phyloP scores from a whole-genome alignment of 331 rosid species.

The Cydonia oblonga region DNA sequence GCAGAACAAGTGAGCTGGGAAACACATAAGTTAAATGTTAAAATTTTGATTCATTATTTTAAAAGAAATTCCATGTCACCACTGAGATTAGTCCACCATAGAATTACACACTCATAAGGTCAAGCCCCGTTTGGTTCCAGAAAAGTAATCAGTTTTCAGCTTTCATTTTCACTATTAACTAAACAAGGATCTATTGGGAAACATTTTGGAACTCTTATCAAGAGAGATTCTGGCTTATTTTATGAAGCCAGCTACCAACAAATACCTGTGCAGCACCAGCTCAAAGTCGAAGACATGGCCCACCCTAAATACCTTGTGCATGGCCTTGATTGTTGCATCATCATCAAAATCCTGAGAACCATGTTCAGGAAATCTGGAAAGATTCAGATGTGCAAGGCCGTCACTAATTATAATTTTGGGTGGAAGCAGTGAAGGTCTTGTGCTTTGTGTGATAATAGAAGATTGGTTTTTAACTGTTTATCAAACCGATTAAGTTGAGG shows the following conservation, averaged over 20 bases:
- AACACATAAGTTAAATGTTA: not conserved
- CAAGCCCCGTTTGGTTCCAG: not conserved
- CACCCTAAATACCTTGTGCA: not conserved
- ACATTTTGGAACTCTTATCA: not conserved
- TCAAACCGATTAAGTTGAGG: not conserved
- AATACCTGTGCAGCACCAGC: not conserved
- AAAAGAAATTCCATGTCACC: not conserved
- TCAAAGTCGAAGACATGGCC: not conserved
- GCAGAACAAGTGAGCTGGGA: not conserved
- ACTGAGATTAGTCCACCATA: not conserved
- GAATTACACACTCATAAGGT: not conserved
- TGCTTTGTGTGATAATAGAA: not conserved
- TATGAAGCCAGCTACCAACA: not conserved
- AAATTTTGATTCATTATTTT: not conserved
- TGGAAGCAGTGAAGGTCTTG: not conserved
- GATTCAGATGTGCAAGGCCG: not conserved
- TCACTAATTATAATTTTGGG: not conserved
- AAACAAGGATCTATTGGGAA: not conserved
- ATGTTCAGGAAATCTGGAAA: not conserved
- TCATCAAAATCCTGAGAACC: conserved; percentile 1
- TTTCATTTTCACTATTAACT: not conserved
- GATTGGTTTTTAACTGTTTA: not conserved
- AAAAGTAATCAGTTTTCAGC: not conserved
- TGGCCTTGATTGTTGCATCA: conserved; percentile 2
- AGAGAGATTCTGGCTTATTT: not conserved